Evolutionary conservation across 306 rosid genomes (phyloP).

Genomic region (Casuarina equisetifolia): DNA sequence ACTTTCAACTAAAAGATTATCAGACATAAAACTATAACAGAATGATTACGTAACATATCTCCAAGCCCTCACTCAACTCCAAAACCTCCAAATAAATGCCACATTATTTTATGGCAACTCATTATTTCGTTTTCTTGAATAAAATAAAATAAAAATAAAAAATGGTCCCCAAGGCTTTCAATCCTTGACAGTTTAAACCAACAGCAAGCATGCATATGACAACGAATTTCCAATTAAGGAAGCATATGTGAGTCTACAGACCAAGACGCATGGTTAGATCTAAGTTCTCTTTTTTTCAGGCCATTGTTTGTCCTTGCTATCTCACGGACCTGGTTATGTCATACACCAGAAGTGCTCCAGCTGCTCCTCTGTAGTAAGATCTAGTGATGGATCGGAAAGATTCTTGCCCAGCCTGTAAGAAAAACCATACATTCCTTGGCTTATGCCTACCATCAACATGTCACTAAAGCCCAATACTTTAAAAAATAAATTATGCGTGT

Average conservation of each 20-base stretch:
- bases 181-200: neutral
- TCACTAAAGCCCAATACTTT: neutral
- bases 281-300: neutral
- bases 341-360: constrained; percentile 94
- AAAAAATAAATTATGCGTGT: neutral
- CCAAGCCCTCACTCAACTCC: neutral
- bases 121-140: too few relatives aligned
- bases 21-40: neutral
- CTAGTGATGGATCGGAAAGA: constrained; percentile 96
- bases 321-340: constrained; percentile 87
- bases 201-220: neutral
- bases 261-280: neutral
- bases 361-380: constrained; percentile 97
- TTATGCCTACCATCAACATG: neutral
- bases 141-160: too few relatives aligned
- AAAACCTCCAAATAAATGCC: neutral
- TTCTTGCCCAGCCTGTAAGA: constrained; percentile 94
- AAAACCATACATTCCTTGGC: constrained; percentile 10
- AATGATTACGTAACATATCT: neutral
- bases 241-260: neutral
- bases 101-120: neutral
- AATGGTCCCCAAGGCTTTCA: neutral
- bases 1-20: neutral
- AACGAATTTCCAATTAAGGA: neutral
- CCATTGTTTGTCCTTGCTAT: neutral